phyloP scores from a whole-genome alignment of 768 basidiomycete genomes.

The Rhizopogon roseolus region DNA sequence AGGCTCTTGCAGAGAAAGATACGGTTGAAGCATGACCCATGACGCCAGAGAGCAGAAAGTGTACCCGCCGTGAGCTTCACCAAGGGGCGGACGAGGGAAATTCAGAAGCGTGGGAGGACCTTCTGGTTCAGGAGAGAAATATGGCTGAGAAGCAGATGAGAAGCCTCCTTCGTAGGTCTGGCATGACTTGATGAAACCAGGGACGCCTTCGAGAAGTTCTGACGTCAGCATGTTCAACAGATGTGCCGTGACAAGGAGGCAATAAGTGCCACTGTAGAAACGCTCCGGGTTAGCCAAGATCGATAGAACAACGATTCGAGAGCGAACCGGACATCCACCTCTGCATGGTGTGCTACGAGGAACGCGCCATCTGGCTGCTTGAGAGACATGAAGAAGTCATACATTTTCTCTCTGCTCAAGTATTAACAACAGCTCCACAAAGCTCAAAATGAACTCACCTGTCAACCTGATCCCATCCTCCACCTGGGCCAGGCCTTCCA shows the following conservation, averaged over 20 bases:
- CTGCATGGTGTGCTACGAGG: slow-evolving; percentile 78
- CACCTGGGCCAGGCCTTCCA: slow-evolving; percentile 64
- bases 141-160: slow-evolving; percentile 72
- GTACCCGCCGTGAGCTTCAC: slow-evolving; percentile 98
- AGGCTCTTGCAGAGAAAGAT: slow-evolving; percentile 25
- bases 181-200: slow-evolving; percentile 80
- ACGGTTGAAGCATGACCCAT: slow-evolving; percentile 72
- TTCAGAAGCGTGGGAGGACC: slow-evolving; percentile 26
- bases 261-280: slow-evolving; percentile 78
- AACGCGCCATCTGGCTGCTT: slow-evolving; percentile 95
- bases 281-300: neutral
- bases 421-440: neutral
- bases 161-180: slow-evolving; percentile 99
- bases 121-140: slow-evolving; percentile 34
- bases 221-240: slow-evolving; percentile 87
- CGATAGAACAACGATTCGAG: neutral
- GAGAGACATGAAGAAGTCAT: slow-evolving; percentile 85
- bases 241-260: slow-evolving; percentile 78
- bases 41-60: slow-evolving; percentile 90
- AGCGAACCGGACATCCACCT: slow-evolving; percentile 88
- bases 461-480: slow-evolving; percentile 86
- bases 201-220: slow-evolving; percentile 71
- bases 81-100: slow-evolving; percentile 67
- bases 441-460: slow-evolving; percentile 40
- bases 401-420: slow-evolving; percentile 60